Percentiles rank a stretch among this genome's conserved stretches.
Evolutionary conservation across 805 yeast species (phyloP).

Genomic region (Yamadazyma endophytica): DNA sequence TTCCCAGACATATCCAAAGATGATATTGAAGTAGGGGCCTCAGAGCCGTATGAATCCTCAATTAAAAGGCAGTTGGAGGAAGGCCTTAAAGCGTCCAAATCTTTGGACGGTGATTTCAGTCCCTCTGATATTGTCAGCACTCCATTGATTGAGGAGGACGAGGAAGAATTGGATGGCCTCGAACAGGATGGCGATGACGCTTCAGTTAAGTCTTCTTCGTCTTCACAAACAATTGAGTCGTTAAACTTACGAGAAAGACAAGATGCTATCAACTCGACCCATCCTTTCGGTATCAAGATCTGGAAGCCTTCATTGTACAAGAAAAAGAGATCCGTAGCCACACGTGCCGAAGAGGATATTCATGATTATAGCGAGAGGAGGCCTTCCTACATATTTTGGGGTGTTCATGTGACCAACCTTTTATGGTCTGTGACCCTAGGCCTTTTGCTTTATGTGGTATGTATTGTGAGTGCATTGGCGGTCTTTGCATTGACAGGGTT

Average conservation of each 20-base stretch:
- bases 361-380: slow-evolving; percentile 55
- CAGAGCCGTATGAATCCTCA: slow-evolving; percentile 5
- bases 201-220: slow-evolving; percentile 23
- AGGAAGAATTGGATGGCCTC: slow-evolving; percentile 21
- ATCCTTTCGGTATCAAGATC: slow-evolving; percentile 96
- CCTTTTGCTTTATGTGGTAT: slow-evolving; percentile 48
- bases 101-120: slow-evolving; percentile 11
- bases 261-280: slow-evolving; percentile 93
- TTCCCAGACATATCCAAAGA: slow-evolving; percentile 6
- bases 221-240: slow-evolving; percentile 63
- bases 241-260: slow-evolving; percentile 89
- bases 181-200: slow-evolving; percentile 17
- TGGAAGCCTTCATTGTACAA: slow-evolving; percentile 98
- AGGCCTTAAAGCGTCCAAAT: slow-evolving; percentile 13
- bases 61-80: slow-evolving; percentile 11
- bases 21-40: slow-evolving; percentile 3
- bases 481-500: slow-evolving; percentile 38
- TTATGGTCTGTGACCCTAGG: slow-evolving; percentile 80
- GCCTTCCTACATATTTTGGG: slow-evolving; percentile 41
- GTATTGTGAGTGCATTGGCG: slow-evolving; percentile 45
- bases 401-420: slow-evolving; percentile 63
- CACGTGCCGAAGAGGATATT: slow-evolving; percentile 88
- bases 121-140: slow-evolving; percentile 8
- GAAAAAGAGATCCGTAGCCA: slow-evolving; percentile 85
- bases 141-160: slow-evolving; percentile 14